These are phyloP conservation scores for Lycium ferocissimum DNA, from an alignment of 257 asterid genomes.

Conservation along the genomic window DNA sequence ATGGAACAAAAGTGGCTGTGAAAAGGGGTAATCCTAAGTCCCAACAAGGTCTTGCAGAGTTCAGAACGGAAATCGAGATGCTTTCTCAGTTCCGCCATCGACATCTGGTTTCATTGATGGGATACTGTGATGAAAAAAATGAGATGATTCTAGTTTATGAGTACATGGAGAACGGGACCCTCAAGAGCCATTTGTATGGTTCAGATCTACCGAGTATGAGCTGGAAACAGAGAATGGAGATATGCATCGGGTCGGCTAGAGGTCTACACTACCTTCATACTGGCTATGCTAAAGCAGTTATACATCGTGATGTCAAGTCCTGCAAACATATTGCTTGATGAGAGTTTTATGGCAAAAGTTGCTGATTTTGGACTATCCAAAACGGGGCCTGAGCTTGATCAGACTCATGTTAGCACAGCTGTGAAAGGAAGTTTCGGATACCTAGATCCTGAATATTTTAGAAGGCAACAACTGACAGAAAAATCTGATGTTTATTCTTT, in stretches of 20 bases:
- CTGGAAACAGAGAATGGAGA: slow-evolving; percentile 86
- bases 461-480: slow-evolving; percentile 83
- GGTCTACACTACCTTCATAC: slow-evolving; percentile 90
- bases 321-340: slow-evolving; percentile 89
- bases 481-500: slow-evolving; percentile 82
- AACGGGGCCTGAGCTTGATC: slow-evolving; percentile 83
- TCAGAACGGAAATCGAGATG: slow-evolving; percentile 88
- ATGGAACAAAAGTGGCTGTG: slow-evolving; percentile 76
- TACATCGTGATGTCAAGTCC: slow-evolving; percentile 84
- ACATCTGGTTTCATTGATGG: slow-evolving; percentile 80
- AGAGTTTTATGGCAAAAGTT: slow-evolving; percentile 78
- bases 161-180: slow-evolving; percentile 85
- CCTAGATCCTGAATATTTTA: slow-evolving; percentile 82
- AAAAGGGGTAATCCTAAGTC: slow-evolving; percentile 86
- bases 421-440: slow-evolving; percentile 87
- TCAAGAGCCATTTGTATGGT: slow-evolving; percentile 77
- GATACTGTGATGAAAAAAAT: slow-evolving; percentile 77
- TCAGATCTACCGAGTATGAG: slow-evolving; percentile 56
- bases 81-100: slow-evolving; percentile 85
- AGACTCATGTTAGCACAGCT: slow-evolving; percentile 88
- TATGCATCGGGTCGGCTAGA: slow-evolving; percentile 84
- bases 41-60: slow-evolving; percentile 77
- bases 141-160: slow-evolving; percentile 85
- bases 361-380: slow-evolving; percentile 89
- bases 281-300: slow-evolving; percentile 70